Evolutionary conservation across 2,329 filamentous ascomycete species (phyloP).

Genomic region (Macroventuria anomochaeta): DNA sequence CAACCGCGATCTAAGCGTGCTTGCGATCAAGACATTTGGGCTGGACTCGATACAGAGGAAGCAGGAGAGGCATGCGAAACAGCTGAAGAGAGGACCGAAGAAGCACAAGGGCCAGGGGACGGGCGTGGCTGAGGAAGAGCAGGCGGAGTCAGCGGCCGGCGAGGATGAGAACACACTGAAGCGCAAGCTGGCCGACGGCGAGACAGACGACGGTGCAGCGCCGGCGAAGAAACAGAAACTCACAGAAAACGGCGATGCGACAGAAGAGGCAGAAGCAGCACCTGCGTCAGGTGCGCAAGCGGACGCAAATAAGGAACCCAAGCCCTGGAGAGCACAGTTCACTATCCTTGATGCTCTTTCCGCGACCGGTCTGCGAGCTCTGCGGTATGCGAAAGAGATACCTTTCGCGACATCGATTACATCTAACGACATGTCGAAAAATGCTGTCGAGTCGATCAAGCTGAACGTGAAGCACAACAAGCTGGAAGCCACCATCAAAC

Average conservation of each 20-base stretch:
- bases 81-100: slow-evolving; percentile 40
- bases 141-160: background rate
- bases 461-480: slow-evolving; percentile 85
- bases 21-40: slow-evolving; percentile 89
- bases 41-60: slow-evolving; percentile 65
- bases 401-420: slow-evolving; percentile 82
- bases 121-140: slow-evolving; percentile 9
- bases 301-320: slow-evolving; percentile 14
- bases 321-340: slow-evolving; percentile 36
- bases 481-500: slow-evolving; percentile 71
- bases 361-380: slow-evolving; percentile 86
- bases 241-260: slow-evolving; percentile 21
- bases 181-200: slow-evolving; percentile 32
- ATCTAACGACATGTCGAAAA: slow-evolving; percentile 84
- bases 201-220: slow-evolving; percentile 17
- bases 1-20: slow-evolving; percentile 91
- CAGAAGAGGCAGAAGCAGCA: slow-evolving; percentile 10
- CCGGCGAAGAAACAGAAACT: slow-evolving; percentile 38
- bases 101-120: slow-evolving; percentile 29
- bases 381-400: slow-evolving; percentile 91
- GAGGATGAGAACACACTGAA: slow-evolving; percentile 27
- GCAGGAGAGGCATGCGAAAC: slow-evolving; percentile 54
- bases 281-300: slow-evolving; percentile 1
- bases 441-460: slow-evolving; percentile 80
- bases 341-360: slow-evolving; percentile 93